Conservation (phyloP, 164 flowering plant genomes). For the Aristolochia fimbriata region DNA sequence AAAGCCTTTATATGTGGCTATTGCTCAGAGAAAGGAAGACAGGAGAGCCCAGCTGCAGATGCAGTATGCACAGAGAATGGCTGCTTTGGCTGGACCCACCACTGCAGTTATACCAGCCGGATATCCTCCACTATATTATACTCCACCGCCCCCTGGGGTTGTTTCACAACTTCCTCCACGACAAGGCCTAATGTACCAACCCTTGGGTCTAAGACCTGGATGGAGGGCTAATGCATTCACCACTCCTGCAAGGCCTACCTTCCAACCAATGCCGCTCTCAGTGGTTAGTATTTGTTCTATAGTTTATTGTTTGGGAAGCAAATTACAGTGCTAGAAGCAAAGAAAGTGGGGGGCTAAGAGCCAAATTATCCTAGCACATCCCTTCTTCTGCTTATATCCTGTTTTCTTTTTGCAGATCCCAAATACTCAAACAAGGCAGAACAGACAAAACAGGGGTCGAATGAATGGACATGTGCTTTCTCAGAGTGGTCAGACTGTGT, state of each 20-base stretch:
- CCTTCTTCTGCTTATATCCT: not conserved
- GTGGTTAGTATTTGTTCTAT: conserved; percentile 18
- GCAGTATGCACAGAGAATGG: conserved; percentile 41
- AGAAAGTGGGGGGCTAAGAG: no score
- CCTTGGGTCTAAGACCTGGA: conserved; percentile 55
- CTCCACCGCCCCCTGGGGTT: conserved; percentile 42
- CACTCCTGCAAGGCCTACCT: conserved; percentile 38
- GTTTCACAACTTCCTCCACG: conserved; percentile 41
- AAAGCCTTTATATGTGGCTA: conserved; percentile 75
- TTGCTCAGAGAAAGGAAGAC: conserved; percentile 86
- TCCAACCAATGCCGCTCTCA: conserved; percentile 37
- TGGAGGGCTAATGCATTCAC: conserved; percentile 58
- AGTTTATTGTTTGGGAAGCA: not conserved
- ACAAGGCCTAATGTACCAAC: conserved; percentile 64
- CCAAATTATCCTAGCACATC: not conserved
- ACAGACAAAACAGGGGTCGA: conserved; percentile 57
- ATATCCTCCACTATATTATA: conserved; percentile 52
- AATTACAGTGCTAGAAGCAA: not conserved
- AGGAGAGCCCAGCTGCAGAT: conserved; percentile 62
- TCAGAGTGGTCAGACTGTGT: conserved; percentile 25
- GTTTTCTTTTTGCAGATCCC: conserved; percentile 31
- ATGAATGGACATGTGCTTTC: conserved; percentile 37
- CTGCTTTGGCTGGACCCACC: conserved; percentile 46
- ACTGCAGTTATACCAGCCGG: conserved; percentile 49
- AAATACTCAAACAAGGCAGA: conserved; percentile 28